phyloP scores from a whole-genome alignment of 139 green algal genomes.

The Coelastrella sp. region DNA sequence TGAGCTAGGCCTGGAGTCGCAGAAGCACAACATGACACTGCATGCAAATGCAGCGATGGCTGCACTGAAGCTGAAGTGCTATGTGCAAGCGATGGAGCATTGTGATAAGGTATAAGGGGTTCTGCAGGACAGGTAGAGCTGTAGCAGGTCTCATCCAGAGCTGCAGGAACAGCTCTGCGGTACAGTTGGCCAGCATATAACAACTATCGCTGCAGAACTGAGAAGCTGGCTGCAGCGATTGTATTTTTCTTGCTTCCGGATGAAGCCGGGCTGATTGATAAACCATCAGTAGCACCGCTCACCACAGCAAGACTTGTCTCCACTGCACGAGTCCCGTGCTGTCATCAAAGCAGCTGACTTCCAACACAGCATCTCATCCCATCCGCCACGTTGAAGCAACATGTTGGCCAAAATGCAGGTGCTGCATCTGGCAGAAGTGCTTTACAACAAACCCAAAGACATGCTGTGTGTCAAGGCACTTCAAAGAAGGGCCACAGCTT shows the following conservation, averaged over 20 bases:
- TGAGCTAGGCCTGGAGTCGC: slow-evolving; percentile 72
- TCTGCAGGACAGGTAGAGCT: background rate
- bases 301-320: too few relatives aligned
- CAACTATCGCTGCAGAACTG: too few relatives aligned
- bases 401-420: slow-evolving; percentile 55
- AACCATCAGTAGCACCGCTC: too few relatives aligned
- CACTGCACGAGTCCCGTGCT: too few relatives aligned
- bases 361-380: too few relatives aligned
- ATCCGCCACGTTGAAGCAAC: background rate
- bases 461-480: slow-evolving; percentile 78
- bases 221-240: too few relatives aligned
- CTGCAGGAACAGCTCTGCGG: too few relatives aligned
- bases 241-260: too few relatives aligned
- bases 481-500: slow-evolving; percentile 68
- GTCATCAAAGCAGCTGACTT: too few relatives aligned
- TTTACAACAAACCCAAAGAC: slow-evolving; percentile 68
- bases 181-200: too few relatives aligned
- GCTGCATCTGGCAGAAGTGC: slow-evolving; percentile 72
- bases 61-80: slow-evolving; percentile 79
- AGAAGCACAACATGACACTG: slow-evolving; percentile 81
- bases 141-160: too few relatives aligned
- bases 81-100: slow-evolving; percentile 85
- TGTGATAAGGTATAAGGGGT: slow-evolving; percentile 78
- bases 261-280: too few relatives aligned
- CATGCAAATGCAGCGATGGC: slow-evolving; percentile 86